These are phyloP conservation scores for Limnanthes douglasii DNA, from an alignment of 345 rosid species.

Conservation along the genomic window DNA sequence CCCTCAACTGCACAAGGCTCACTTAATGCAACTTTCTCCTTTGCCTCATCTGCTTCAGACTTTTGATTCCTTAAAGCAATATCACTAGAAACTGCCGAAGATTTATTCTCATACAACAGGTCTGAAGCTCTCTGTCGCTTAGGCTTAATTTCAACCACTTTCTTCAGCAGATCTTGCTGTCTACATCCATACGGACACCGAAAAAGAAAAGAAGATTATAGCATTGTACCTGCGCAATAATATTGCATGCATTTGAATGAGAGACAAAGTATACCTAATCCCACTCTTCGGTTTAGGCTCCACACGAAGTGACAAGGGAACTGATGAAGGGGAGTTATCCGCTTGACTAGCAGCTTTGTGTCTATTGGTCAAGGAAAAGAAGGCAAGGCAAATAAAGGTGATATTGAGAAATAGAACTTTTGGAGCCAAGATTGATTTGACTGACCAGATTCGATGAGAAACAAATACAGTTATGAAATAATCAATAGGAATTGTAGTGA, in stretches of 20 bases:
- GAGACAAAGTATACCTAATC: conserved; percentile 35
- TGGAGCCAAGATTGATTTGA: neutral
- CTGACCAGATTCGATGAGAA: no score
- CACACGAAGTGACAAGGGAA: conserved; percentile 79
- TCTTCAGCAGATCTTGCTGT: conserved; percentile 84
- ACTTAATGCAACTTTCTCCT: conserved; percentile 17
- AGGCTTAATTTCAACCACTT: conserved; percentile 78
- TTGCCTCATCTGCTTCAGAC: conserved; percentile 12
- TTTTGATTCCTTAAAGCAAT: conserved; percentile 11
- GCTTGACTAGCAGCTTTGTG: conserved; percentile 90
- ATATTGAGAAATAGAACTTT: neutral
- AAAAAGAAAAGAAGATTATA: neutral
- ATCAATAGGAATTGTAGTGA: no score
- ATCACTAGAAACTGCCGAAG: conserved; percentile 16
- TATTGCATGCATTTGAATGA: neutral
- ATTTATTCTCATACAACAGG: conserved; percentile 12
- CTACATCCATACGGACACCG: conserved; percentile 17
- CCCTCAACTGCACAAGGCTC: conserved; percentile 5
- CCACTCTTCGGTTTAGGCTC: conserved; percentile 96
- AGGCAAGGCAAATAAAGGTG: neutral
- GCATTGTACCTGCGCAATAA: neutral
- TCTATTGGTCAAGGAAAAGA: conserved; percentile 30
- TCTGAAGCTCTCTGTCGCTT: conserved; percentile 37
- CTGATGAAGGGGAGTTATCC: conserved; percentile 73
- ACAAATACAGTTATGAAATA: no score